A percentile compares a stretch with the other conserved stretches of the same genome.
Evolutionary conservation across 352 stramenopile genomes (phyloP).

Genomic region (Globisporangium echinulatum): DNA sequence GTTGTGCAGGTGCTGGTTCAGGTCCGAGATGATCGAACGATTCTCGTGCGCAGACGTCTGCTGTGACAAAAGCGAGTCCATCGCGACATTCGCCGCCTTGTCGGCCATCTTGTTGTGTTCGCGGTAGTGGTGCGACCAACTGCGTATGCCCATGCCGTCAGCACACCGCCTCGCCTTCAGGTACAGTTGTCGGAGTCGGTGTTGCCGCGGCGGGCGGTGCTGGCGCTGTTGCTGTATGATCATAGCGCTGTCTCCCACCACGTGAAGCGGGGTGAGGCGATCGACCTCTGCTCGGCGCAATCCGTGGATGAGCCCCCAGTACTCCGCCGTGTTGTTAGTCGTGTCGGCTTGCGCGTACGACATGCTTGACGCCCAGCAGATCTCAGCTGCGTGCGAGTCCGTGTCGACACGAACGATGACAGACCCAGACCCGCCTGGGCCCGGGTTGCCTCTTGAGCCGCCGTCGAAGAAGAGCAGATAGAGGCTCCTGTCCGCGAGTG

Average conservation of each 20-base stretch:
- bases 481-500: neutral
- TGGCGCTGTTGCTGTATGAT: slow-evolving; percentile 2
- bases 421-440: slow-evolving; percentile 4
- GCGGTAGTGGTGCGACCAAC: slow-evolving; percentile 4
- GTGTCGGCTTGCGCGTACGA: neutral
- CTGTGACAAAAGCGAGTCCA: neutral
- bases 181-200: slow-evolving; percentile 1
- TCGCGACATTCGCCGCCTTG: slow-evolving; percentile 5
- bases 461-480: slow-evolving; percentile 9
- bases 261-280: slow-evolving; percentile 1
- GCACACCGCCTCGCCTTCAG: neutral
- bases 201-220: slow-evolving; percentile 3
- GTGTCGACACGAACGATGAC: neutral
- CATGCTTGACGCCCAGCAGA: slow-evolving; percentile 5
- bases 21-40: too few species aligned
- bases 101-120: slow-evolving; percentile 7
- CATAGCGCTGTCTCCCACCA: slow-evolving; percentile 8
- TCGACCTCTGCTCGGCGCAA: neutral
- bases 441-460: slow-evolving; percentile 2
- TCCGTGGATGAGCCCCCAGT: slow-evolving; percentile 6
- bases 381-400: slow-evolving; percentile 1
- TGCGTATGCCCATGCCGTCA: slow-evolving; percentile 1
- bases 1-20: too few species aligned
- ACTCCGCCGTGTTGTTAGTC: slow-evolving; percentile 6
- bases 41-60: too few species aligned